Evolutionary conservation across 192 early-diverging fungal genomes (phyloP), one percentile per base, ranked within the genome.

Genomic region (Lobosporangium transversale): DNA sequence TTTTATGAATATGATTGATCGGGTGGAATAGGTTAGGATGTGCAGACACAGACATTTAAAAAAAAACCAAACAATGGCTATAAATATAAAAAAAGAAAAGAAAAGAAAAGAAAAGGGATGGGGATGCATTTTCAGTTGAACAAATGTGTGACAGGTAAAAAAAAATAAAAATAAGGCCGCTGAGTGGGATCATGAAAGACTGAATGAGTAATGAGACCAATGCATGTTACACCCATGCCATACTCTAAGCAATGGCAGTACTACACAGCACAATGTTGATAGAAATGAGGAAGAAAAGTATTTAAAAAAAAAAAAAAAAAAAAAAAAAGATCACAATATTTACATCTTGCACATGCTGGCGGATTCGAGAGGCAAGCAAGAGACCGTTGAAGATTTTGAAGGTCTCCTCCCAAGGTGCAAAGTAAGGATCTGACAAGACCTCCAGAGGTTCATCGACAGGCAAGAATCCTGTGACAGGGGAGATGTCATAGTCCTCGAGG

Each of bases 401-500:
- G 58, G 92, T 84, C 0, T 48, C 53, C 80, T 97, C 96, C 97
- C 96, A 98, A 1, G 92, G 92, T 36, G 88, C 88, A 81, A 87
- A 98, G 73, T 95, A 92, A 24, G 85, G 84, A 32, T 92, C 81
- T 18, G 91, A 80, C 11, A 98, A 79, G 31, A 93, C 81, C 6
- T 81, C 78, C 58, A 96, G 76, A 37, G 96, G 96, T 35, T 90
- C 89, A 30, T 85, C 81, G 18, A 80, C 71, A 3, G 95, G 97
- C 21, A 98, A 81, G 79, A 98, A 98, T 5, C 97, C 97, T 26
- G 90, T 92, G 29, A 78, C 63, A 7, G 92, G 90, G 53, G 89
- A 86, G 59, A 98, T 91, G 58, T 93, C 95, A 81, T 94, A 94
- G 63, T 94, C 88, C 73, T 91, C 82, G 29, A 94, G 85, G 37